Conservation (phyloP, 2,329 filamentous ascomycete species). For the Phyllosticta citrichinensis region DNA sequence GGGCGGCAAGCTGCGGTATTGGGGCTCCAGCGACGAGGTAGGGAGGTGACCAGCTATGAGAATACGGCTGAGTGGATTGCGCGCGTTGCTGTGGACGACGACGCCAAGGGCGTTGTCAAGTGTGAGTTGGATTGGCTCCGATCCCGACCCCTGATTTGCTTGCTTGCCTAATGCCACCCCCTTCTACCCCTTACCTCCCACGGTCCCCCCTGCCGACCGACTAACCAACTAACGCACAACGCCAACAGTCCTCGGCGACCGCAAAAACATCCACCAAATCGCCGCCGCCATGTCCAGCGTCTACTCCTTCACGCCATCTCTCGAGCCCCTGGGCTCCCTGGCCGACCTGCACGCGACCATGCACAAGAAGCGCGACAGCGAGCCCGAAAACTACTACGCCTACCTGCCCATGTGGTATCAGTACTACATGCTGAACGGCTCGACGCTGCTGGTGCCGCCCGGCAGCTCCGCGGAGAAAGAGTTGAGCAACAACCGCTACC, state of each 20-base stretch:
- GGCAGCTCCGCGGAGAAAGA: background rate
- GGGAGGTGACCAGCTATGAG: slow-evolving; percentile 29
- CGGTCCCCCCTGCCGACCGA: no score
- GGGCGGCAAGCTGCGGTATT: slow-evolving; percentile 21
- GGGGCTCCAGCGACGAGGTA: slow-evolving; percentile 28
- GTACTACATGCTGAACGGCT: slow-evolving; percentile 8
- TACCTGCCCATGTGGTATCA: slow-evolving; percentile 2
- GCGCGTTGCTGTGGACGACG: slow-evolving; percentile 19
- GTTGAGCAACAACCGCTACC: slow-evolving; percentile 11
- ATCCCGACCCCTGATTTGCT: no score
- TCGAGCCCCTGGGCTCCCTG: slow-evolving; percentile 18
- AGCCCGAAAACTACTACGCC: slow-evolving; percentile 12
- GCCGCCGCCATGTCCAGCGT: slow-evolving; percentile 18
- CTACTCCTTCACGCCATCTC: slow-evolving; percentile 15
- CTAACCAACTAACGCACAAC: background rate
- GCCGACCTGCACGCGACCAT: slow-evolving; percentile 21
- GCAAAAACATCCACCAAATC: slow-evolving; percentile 17
- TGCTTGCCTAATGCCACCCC: no score
- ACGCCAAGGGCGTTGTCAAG: slow-evolving; percentile 14
- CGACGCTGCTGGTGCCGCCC: background rate
- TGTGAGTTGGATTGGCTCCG: slow-evolving; percentile 13
- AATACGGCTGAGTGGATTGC: slow-evolving; percentile 30
- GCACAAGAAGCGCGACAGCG: slow-evolving; percentile 13
- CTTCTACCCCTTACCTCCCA: no score
- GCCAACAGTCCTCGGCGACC: slow-evolving; percentile 27